Conservation (phyloP, 129 eudicot genomes). For the Flaveria bidentis region DNA sequence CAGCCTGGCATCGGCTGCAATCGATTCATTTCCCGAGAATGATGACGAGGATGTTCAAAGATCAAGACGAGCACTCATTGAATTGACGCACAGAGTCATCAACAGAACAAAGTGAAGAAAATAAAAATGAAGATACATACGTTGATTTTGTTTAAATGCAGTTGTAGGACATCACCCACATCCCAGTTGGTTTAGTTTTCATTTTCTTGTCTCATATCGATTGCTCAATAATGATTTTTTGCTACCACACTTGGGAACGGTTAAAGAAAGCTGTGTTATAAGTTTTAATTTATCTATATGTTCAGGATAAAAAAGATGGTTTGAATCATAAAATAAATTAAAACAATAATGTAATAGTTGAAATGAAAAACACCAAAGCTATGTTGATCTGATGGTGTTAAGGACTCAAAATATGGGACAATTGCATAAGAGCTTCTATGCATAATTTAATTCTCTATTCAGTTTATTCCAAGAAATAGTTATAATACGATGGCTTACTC, state of each 20-base stretch:
- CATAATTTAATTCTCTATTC: no score
- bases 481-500: no score
- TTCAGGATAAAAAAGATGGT: not conserved
- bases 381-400: not conserved
- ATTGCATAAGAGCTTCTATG: no score
- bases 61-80: constrained; percentile 88
- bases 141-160: constrained; percentile 11
- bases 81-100: constrained; percentile 76
- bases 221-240: constrained; percentile 21
- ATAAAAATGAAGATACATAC: constrained; percentile 1
- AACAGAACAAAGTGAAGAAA: constrained; percentile 64
- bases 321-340: no score
- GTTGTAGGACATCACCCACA: not conserved
- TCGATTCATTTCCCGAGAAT: constrained; percentile 68
- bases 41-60: constrained; percentile 79
- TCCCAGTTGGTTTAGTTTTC: not conserved
- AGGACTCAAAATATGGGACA: no score
- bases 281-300: not conserved
- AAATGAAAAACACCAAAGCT: not conserved
- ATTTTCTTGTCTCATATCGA: not conserved
- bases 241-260: not conserved
- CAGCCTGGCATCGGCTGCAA: constrained; percentile 75
- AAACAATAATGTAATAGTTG: no score
- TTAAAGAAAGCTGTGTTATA: not conserved
- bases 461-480: no score